Base-by-base conservation (phyloP, 306 rosid genomes). In the Chamaecrista fasciculata region DNA sequence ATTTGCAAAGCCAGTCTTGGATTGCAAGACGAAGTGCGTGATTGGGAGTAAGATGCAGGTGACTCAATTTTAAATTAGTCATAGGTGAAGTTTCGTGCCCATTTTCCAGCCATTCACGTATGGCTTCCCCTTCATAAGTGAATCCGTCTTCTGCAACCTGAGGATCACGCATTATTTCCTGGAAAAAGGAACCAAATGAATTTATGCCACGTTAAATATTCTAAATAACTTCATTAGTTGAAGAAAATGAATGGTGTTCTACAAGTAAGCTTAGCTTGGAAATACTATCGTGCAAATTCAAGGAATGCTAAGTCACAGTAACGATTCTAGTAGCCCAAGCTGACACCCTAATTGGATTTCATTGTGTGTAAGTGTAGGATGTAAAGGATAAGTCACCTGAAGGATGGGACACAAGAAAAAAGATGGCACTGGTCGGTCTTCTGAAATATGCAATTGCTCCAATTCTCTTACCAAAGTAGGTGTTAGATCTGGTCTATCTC, bases 131-230 rank as follows among this genome's bases (percentile, higher is more conserved):
- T 80, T 92, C 98, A 20, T 92, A 92, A 18, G 98, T 89, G 78
- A 87, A 89, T 62, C 96, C 98, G 46, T 89, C 98, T 6, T 89
- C 96, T 29, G 95, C 98, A 67, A 92, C 81, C 64, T 84, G 92
- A 33, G 98, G 98, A 62, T 92, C 96, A 5, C 83, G 86, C 98
- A 92, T 92, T 76, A 89, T 87, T 77, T 92, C 98, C 96, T 92
- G 92, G 78, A 86, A 50, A 59, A 50, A 65, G 37, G 72, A 70
- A 80, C 8, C 19, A 74, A 59, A 52, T 10, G 55, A 42, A 73
- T 33, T 67, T 18, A 39, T 81, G 79, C 78, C 68, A 37, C 34
- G 42, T 0, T 25, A 47, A 46, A 61, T 44, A 53, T 39, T 34
- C 23, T 2, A 24, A 73, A 51, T 42, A 58, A 28, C 24, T 39